Evolutionary conservation across 129 eudicot genomes (phyloP).

Genomic region (Smallanthus sonchifolius): DNA sequence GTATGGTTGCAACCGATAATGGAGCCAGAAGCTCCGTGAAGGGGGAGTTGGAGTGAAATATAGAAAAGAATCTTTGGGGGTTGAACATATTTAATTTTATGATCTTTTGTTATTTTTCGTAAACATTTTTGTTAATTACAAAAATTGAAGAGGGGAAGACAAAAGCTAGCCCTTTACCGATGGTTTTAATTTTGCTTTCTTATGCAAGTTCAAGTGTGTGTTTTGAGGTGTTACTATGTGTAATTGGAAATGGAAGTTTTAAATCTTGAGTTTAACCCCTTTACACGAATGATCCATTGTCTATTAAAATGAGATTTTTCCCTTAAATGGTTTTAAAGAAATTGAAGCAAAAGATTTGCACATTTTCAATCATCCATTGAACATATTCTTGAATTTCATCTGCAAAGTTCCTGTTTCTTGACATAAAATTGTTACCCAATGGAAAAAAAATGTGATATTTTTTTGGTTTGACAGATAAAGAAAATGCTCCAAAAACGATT

Average conservation of each 20-base stretch:
- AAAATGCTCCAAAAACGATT: conserved; percentile 68
- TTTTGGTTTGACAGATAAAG: conserved; percentile 46
- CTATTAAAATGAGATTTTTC: not conserved
- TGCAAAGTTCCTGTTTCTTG: not conserved
- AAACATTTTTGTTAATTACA: not conserved
- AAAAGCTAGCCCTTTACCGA: not conserved
- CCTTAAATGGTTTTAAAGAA: not conserved
- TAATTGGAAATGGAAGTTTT: not conserved
- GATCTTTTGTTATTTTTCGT: not conserved
- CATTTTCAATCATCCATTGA: not conserved
- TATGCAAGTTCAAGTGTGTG: not conserved
- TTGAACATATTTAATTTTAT: not conserved
- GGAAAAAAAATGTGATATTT: conserved; percentile 2
- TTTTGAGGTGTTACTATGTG: conserved; percentile 7
- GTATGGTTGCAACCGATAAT: not conserved
- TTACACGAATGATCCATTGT: not conserved
- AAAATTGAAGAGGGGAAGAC: not conserved
- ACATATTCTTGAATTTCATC: not conserved
- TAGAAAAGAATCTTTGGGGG: not conserved
- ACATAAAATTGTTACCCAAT: not conserved
- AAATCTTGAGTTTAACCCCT: not conserved
- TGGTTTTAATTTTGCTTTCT: not conserved
- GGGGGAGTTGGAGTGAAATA: not conserved
- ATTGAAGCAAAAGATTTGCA: not conserved
- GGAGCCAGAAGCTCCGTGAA: not conserved